Conservation (phyloP, 148 eudicot genomes). For the Amaranthus palmeri region DNA sequence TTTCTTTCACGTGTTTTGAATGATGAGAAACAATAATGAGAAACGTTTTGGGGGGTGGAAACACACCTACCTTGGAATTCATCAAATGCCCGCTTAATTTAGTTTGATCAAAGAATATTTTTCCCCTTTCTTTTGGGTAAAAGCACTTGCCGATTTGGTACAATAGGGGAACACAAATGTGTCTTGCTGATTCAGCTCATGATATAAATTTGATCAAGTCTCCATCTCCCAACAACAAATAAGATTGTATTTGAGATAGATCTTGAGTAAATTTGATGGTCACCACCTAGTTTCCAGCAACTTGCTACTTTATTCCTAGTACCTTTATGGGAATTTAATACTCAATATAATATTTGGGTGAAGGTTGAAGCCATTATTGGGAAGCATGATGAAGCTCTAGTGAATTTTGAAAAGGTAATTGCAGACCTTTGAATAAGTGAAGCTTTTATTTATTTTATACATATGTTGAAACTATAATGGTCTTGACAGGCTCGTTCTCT, state of each 20-base stretch:
- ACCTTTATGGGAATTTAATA: neutral
- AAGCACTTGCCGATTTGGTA: too few relatives aligned
- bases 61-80: neutral
- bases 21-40: neutral
- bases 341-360: slow-evolving; percentile 17
- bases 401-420: slow-evolving; percentile 79
- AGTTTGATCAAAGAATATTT: too few relatives aligned
- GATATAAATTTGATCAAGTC: neutral
- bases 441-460: slow-evolving; percentile 3
- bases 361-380: slow-evolving; percentile 86
- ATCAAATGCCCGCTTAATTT: neutral
- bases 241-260: neutral
- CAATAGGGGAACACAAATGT: neutral
- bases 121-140: too few relatives aligned
- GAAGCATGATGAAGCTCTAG: slow-evolving; percentile 74
- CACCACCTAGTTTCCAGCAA: slow-evolving; percentile 3
- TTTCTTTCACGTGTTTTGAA: neutral
- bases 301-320: neutral
- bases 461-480: slow-evolving; percentile 11
- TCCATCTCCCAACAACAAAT: neutral
- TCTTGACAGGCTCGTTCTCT: slow-evolving; percentile 68
- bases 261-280: slow-evolving; percentile 5
- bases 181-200: neutral
- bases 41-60: neutral
- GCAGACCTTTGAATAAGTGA: neutral